Evolutionary conservation across 2,329 filamentous ascomycete genomes (phyloP), one percentile per base, ranked within the genome.

Genomic region (Penicillium sp.): DNA sequence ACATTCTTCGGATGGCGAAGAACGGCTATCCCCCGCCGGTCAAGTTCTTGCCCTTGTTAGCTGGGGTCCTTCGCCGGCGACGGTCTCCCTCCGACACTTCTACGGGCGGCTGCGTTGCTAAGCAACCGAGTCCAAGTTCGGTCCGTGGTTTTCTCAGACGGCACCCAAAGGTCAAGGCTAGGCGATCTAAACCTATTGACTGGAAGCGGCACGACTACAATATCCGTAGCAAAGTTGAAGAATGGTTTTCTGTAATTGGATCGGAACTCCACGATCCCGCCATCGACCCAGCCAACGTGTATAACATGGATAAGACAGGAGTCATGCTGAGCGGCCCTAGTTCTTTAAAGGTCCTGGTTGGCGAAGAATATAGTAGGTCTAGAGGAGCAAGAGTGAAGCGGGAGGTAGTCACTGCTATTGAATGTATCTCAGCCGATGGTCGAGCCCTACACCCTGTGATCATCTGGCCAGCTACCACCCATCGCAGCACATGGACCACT

Each of bases 291-390:
- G 62, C 64, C 54, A 71, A 69, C 54, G 55, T 70, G 6, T 73
- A 73, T 53, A 71, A 72, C 49, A 70, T 72, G 54, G 67, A 72
- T 50, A 62, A 71, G 61, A 72, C 68, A n/a, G n/a, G n/a, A n/a
- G n/a, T n/a, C n/a, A n/a, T n/a, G n/a, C n/a, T n/a, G n/a, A n/a
- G n/a, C n/a, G 16, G 64, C 44, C 45, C 47, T 3, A 49, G 47
- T 24, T 66, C 64, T 39, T 39, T 71, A 3, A 68, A 70, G 57
- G 67, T 69, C 29, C 61, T 72, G 16, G 36, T 47, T 10, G 18
- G 33, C 36, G 42, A 39, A 42, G 45, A 47, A 5, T 15, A 33
- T 47, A 18, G n/a, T 2, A 15, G 15, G 23, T 42, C 31, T n/a
- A n/a, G 45, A 54, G 48, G 48, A 23, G 38, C 48, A 4, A 49